Base-by-base conservation (phyloP, 2,329 filamentous ascomycete species). In the Diaporthe sp. region DNA sequence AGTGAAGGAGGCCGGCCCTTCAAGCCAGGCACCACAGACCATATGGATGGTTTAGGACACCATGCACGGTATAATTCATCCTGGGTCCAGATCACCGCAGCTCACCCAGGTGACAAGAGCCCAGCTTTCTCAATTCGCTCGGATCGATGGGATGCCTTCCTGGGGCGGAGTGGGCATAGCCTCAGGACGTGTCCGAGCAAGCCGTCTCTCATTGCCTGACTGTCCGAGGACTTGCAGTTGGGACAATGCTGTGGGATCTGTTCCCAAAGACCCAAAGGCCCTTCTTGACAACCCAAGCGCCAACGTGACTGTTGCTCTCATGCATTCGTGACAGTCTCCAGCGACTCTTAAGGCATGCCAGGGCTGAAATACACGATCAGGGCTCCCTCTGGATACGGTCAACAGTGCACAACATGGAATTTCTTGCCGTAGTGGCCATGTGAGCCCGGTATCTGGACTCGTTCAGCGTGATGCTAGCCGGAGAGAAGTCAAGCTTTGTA, bases 401-500 rank as follows among this genome's bases (percentile, higher is more conserved):
- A 80, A 73, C 90, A 89, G 78, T 88, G 87, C 77, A 85, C 93
- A 28, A 86, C 90, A 15, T 2, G 17, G 5, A 28, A 1, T 15
- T 42, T 90, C 91, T 73, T 94, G 92, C 81, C 92, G 7, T 92
- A 15, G 88, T 92, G 42, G 92, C 92, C 42, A 87, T 94, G 39
- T 37, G 2, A 15, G 88, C 91, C 63, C 15, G 93, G 65, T 91
- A 94, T 77, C 90, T 90, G 0, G 88, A 93, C 51, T 89, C 88
- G 77, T 94, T 92, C 84, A 88, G 91, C 58, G 87, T 94, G 17
- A 94, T 92, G 0, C 79, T 94, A 20, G 85, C 93, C 31, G 91
- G 93, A 76, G 84, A 86, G 80, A 88, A 88, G 15, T 84, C 88
- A 63, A 89, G 92, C 60, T 90, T 91, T 51, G 90, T 90, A 55